These are phyloP conservation scores for Suhomyces canberraensis DNA, from an alignment of 805 yeast species.

Conservation along the genomic window DNA sequence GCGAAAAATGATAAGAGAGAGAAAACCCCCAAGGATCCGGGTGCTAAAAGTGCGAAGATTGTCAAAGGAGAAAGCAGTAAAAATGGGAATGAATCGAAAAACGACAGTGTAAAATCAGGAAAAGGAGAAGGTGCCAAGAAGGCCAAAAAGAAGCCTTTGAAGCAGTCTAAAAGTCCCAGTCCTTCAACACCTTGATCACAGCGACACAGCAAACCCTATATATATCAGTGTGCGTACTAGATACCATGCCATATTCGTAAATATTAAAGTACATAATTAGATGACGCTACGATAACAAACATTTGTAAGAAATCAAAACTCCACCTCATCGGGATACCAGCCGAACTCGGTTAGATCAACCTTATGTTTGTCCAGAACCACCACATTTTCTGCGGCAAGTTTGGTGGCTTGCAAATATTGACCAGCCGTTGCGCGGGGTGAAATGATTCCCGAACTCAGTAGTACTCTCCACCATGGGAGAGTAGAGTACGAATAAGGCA, in stretches of 20 bases:
- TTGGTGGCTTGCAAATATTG: constrained; percentile 45
- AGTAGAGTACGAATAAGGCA: constrained; percentile 16
- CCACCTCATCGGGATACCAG: constrained; percentile 64
- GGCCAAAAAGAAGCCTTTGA: no score
- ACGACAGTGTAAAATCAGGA: no score
- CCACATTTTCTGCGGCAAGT: constrained; percentile 48
- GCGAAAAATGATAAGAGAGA: background rate
- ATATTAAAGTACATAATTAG: no score
- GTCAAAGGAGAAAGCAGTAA: no score
- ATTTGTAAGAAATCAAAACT: constrained; percentile 8
- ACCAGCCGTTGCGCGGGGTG: constrained; percentile 46
- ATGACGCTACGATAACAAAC: background rate
- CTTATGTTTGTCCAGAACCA: constrained; percentile 29
- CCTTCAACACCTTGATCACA: background rate
- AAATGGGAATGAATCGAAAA: no score
- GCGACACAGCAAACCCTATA: no score
- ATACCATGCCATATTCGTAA: no score
- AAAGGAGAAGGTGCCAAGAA: background rate
- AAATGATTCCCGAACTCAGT: constrained; percentile 58
- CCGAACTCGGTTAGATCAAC: constrained; percentile 51
- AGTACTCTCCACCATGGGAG: constrained; percentile 86
- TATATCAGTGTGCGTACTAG: no score
- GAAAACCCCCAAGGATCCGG: background rate
- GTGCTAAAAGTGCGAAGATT: no score
- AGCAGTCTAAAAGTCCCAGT: constrained; percentile 2